Base-by-base conservation (phyloP, 2,329 filamentous ascomycete genomes). In the Metarhizium guizhouense region DNA sequence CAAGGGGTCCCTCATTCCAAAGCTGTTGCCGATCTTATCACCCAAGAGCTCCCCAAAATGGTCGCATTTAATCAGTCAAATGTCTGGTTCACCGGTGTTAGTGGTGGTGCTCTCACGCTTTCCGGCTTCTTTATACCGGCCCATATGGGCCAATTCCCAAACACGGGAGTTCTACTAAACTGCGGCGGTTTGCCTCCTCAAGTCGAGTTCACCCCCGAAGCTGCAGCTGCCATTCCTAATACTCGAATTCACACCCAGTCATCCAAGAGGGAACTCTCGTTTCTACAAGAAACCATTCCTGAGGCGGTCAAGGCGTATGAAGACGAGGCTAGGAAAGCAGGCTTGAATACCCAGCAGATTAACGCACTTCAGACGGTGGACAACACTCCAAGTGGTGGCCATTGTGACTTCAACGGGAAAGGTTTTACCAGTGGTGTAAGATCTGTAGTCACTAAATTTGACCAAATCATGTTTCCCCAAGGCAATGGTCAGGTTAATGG, bases 11-110 rank as follows among this genome's bases (percentile, higher is more conserved):
- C 72, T 6, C 80, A 84, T 67, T 71, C 81, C 0, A 76, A 79
- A 58, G 79, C 79, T 32, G 79, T 83, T 47, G 75, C 76, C 58
- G 75, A 79, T 25, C 58, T 72, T 82, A 29, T 69, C 83, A 54
- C 68, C 73, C 47, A 64, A 70, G 3, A 73, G 76, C 70, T 83
- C 10, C 76, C 80, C 4, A 70, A 79, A 56, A 70, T 80, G 48
- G 73, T 83, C 6, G 75, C 79, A 3, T 82, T 83, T 58, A 74
- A 84, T 65, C 61, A 66, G 29, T 70, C 68, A 42, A 72, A 78
- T 47, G 76, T 83, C 51, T 79, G 77, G 63, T 83, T 83, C 68
- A 83, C 78, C 0, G 80, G 81, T 16, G 80, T 83, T 0, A 77
- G 74, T 4, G 81, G 81, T 29, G 81, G 81, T 18, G 70, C 73